Conservation (phyloP, 176 grass and related monocot genomes). For the Eleusine coracana region DNA sequence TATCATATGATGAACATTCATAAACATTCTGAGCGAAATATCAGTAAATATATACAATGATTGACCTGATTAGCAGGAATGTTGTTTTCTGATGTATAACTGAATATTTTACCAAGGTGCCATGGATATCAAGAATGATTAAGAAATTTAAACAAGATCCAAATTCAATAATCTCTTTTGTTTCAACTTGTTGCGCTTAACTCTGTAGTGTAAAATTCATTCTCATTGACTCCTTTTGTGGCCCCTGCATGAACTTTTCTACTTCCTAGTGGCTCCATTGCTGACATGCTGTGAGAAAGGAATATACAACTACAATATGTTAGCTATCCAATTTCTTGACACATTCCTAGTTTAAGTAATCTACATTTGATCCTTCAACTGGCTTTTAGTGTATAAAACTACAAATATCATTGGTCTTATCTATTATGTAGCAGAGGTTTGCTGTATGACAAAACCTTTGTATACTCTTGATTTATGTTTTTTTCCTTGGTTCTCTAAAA, state of each 20-base stretch:
- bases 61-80: neutral
- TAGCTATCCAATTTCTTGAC: slow-evolving; percentile 13
- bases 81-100: neutral
- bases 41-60: neutral
- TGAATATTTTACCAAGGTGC: slow-evolving; percentile 15
- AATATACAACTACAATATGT: neutral
- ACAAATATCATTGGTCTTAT: neutral
- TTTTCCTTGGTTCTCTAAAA: neutral
- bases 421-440: neutral
- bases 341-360: neutral
- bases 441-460: neutral
- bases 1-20: neutral
- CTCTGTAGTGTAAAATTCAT: neutral
- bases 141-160: neutral
- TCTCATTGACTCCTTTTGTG: neutral
- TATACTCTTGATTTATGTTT: slow-evolving; percentile 18
- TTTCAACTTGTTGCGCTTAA: slow-evolving; percentile 17
- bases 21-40: neutral
- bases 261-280: slow-evolving; percentile 13
- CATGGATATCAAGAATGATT: neutral
- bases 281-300: neutral
- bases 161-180: slow-evolving; percentile 8
- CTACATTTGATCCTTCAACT: neutral
- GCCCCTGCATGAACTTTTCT: neutral
- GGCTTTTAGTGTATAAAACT: neutral